Conservation (phyloP, 495 filamentous ascomycete genomes). For the Choiromyces venosus region DNA sequence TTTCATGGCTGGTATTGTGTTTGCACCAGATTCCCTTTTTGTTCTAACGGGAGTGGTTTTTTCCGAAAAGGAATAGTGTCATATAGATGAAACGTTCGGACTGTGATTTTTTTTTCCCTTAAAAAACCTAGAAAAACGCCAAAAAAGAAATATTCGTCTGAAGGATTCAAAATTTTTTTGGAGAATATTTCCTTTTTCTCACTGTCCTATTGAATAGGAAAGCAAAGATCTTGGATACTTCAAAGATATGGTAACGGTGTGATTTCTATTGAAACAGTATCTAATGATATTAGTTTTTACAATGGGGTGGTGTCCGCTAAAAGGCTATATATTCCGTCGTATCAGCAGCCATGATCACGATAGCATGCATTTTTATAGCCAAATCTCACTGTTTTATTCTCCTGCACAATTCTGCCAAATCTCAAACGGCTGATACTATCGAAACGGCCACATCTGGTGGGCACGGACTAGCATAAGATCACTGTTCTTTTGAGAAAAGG, state of each 20-base stretch:
- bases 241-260: not conserved
- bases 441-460: too few species aligned
- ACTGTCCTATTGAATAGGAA: not conserved
- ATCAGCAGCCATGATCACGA: not conserved
- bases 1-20: not conserved
- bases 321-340: not conserved
- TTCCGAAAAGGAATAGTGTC: not conserved
- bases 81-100: not conserved
- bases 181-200: not conserved
- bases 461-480: not conserved
- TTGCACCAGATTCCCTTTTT: not conserved
- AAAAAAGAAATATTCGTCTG: not conserved
- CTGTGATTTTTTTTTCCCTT: not conserved
- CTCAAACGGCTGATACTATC: not conserved
- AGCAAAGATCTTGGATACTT: not conserved
- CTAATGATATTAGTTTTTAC: not conserved
- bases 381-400: not conserved
- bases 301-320: not conserved
- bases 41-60: not conserved
- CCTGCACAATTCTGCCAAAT: not conserved
- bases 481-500: not conserved
- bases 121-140: not conserved
- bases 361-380: not conserved
- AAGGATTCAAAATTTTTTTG: too few species aligned
- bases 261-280: not conserved